Percentiles rank a stretch among this genome's conserved stretches.
These are phyloP conservation scores for Clonostachys solani DNA, from an alignment of 2,329 filamentous ascomycete genomes.

Conservation along the genomic window DNA sequence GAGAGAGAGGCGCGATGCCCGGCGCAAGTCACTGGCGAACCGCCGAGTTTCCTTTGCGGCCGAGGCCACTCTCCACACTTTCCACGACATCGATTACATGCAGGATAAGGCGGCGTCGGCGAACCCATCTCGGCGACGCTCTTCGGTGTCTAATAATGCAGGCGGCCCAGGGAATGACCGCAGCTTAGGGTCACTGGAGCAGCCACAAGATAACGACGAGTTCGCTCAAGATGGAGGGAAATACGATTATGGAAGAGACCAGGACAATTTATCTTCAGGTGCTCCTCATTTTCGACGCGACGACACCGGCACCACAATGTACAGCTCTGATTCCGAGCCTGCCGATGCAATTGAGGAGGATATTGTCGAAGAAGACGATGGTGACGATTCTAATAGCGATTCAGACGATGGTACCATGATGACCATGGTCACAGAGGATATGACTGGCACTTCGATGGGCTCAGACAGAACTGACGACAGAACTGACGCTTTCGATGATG, in stretches of 20 bases:
- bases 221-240: conserved; percentile 28
- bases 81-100: conserved; percentile 86
- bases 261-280: conserved; percentile 46
- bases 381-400: conserved; percentile 33
- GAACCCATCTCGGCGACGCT: conserved; percentile 71
- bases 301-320: conserved; percentile 72
- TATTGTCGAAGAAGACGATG: conserved; percentile 21
- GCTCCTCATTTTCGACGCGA: conserved; percentile 53
- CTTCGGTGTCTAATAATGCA: conserved; percentile 32
- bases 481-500: conserved; percentile 47
- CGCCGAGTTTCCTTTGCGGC: conserved; percentile 95
- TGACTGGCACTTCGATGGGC: conserved; percentile 63
- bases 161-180: background rate
- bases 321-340: conserved; percentile 62
- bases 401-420: conserved; percentile 77
- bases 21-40: conserved; percentile 89
- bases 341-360: conserved; percentile 52
- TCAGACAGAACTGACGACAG: conserved; percentile 57
- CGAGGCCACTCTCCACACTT: conserved; percentile 94
- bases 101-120: conserved; percentile 83
- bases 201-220: conserved; percentile 59
- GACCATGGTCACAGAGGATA: conserved; percentile 76
- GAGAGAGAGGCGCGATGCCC: conserved; percentile 75
- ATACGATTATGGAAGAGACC: conserved; percentile 14
- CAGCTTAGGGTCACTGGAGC: conserved; percentile 26